A percentile compares a stretch with the other conserved stretches of the same genome.
Conservation (phyloP, 1,139 yeast species). For the Meyerozyma athensensis region DNA sequence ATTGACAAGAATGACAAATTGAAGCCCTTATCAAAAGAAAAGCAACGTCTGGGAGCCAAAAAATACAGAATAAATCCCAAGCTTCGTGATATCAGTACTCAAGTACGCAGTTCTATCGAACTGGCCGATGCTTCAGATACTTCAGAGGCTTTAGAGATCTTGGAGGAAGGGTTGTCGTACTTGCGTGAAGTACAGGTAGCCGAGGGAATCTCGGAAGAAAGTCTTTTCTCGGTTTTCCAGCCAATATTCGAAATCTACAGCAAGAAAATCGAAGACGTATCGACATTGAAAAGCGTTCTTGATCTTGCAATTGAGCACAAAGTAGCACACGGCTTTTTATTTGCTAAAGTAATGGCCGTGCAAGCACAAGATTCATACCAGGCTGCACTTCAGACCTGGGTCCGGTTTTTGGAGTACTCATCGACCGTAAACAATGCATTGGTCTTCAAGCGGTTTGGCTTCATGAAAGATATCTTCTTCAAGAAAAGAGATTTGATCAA, state of each 20-base stretch:
- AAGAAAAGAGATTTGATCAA: conserved; percentile 17
- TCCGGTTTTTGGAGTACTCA: conserved; percentile 27
- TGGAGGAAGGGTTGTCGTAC: conserved; percentile 41
- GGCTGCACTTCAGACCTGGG: conserved; percentile 30
- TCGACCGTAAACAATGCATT: conserved; percentile 11
- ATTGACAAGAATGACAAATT: not conserved
- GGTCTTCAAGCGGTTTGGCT: conserved; percentile 9
- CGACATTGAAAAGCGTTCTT: conserved; percentile 21
- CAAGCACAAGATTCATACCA: conserved; percentile 13
- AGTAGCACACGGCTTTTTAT: conserved; percentile 33
- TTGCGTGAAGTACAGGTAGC: conserved; percentile 33
- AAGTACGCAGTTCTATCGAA: conserved; percentile 24
- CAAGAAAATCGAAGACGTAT: conserved; percentile 10
- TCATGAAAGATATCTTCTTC: conserved; percentile 12
- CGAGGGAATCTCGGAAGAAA: conserved; percentile 26
- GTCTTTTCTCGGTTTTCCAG: conserved; percentile 24
- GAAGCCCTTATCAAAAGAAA: not conserved
- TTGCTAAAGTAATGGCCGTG: conserved; percentile 23
- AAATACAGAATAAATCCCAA: conserved; percentile 17
- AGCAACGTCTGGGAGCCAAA: conserved; percentile 1
- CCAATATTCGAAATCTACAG: conserved; percentile 17
- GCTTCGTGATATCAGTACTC: conserved; percentile 32
- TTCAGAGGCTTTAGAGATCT: conserved; percentile 31
- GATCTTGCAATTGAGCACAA: conserved; percentile 23
- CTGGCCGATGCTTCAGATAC: conserved; percentile 17